Evolutionary conservation across 108 stramenopile species (phyloP).

Genomic region (Craspedostauros australis): DNA sequence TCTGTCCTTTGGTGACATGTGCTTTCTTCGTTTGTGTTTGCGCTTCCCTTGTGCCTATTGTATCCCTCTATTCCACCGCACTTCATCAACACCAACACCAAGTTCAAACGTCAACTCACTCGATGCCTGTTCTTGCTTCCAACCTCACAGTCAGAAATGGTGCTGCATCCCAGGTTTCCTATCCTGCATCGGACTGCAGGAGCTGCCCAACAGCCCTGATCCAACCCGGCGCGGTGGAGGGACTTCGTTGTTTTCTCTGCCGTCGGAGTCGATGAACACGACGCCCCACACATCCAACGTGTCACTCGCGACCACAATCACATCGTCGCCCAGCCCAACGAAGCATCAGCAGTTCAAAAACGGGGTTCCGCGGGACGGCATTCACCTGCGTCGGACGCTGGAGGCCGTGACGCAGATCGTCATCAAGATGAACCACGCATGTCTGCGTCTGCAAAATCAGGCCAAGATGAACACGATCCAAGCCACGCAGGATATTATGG

Average conservation of each 20-base stretch:
- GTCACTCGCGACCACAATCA: slow-evolving; percentile 37
- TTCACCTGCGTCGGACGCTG: slow-evolving; percentile 8
- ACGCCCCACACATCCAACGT: slow-evolving; percentile 55
- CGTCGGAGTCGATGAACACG: slow-evolving; percentile 27
- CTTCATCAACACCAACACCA: too few species aligned
- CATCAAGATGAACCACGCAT: slow-evolving; percentile 11
- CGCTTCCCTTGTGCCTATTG: too few species aligned
- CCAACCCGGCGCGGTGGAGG: slow-evolving; percentile 35
- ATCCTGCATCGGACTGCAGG: slow-evolving; percentile 18
- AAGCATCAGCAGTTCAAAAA: background rate
- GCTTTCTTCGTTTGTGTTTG: too few species aligned
- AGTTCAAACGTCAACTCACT: too few species aligned
- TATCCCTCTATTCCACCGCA: too few species aligned
- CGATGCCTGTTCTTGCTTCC: too few species aligned
- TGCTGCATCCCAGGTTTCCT: slow-evolving; percentile 17
- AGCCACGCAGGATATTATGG: slow-evolving; percentile 10
- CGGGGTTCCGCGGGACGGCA: background rate
- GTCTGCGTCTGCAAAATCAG: background rate
- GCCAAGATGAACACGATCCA: background rate
- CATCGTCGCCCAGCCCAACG: slow-evolving; percentile 17
- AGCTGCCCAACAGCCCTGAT: slow-evolving; percentile 23
- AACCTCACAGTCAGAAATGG: too few species aligned
- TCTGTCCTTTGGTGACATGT: too few species aligned
- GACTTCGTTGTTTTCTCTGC: slow-evolving; percentile 50
- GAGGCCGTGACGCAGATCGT: slow-evolving; percentile 7